Percentiles rank a stretch among this genome's conserved stretches.
Evolutionary conservation across 352 stramenopile genomes (phyloP).

Genomic region (Pythium periplocum): DNA sequence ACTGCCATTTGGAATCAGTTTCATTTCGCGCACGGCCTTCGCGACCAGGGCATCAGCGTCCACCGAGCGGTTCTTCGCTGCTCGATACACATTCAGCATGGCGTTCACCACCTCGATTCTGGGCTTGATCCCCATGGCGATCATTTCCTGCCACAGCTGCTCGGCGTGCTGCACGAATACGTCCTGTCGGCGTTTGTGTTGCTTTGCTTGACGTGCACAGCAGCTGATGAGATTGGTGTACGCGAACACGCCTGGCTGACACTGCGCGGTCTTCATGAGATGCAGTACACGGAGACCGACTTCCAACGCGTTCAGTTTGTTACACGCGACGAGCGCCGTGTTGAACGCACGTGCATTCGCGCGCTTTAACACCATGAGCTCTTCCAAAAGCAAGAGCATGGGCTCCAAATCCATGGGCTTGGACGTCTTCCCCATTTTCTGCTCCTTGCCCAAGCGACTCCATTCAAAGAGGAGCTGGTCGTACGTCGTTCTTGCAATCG

Average conservation of each 20-base stretch:
- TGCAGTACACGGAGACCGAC: conserved; percentile 30
- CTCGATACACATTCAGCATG: conserved; percentile 56
- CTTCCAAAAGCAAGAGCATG: conserved; percentile 43
- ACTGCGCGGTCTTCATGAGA: conserved; percentile 32
- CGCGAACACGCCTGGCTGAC: conserved; percentile 28
- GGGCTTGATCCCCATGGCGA: conserved; percentile 25
- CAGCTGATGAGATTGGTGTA: conserved; percentile 68
- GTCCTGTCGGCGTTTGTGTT: conserved; percentile 18
- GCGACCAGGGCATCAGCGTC: conserved; percentile 25
- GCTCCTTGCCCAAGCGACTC: conserved; percentile 4
- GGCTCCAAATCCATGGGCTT: conserved; percentile 25
- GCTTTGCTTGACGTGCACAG: conserved; percentile 28
- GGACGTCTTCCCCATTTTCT: too few relatives aligned
- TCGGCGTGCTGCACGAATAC: conserved; percentile 30
- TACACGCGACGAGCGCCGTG: conserved; percentile 65
- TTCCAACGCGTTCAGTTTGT: conserved; percentile 32
- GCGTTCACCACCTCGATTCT: conserved; percentile 44
- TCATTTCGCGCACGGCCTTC: conserved; percentile 25
- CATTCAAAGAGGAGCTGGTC: conserved; percentile 49
- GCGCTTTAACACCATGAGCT: conserved; percentile 34
- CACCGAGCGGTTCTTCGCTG: conserved; percentile 27
- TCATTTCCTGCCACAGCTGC: conserved; percentile 40
- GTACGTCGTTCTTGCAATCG: conserved; percentile 32
- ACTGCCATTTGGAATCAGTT: conserved; percentile 30
- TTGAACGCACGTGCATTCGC: conserved; percentile 54